Evolutionary conservation across 2,329 filamentous ascomycete genomes (phyloP).

Genomic region (Drechslerella dactyloides): DNA sequence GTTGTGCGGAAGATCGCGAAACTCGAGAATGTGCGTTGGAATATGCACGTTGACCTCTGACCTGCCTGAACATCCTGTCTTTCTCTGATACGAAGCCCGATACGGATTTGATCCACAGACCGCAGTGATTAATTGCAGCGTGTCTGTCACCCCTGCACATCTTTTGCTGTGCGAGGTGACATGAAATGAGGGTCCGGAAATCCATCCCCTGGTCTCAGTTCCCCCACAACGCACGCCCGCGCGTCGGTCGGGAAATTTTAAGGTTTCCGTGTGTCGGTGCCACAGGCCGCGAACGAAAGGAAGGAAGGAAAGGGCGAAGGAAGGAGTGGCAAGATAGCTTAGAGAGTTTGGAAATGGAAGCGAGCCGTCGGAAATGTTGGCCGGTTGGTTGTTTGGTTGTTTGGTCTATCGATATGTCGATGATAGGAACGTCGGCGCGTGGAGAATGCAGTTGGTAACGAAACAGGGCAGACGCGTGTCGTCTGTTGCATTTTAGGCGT

Average conservation of each 20-base stretch:
- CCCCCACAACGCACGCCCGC: background rate
- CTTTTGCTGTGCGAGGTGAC: background rate
- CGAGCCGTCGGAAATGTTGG: background rate
- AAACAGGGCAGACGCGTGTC: background rate
- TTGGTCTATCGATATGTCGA: background rate
- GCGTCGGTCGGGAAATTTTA: background rate
- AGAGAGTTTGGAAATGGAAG: background rate
- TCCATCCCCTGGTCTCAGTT: background rate
- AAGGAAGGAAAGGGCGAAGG: background rate
- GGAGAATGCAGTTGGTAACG: background rate
- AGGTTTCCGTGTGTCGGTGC: background rate
- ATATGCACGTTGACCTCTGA: background rate
- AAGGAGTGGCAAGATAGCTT: background rate
- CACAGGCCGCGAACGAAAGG: background rate
- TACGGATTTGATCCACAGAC: background rate
- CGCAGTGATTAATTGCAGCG: background rate
- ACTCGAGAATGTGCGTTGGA: background rate
- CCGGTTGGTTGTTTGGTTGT: background rate
- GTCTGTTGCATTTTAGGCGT: conserved; percentile 28
- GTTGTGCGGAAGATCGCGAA: background rate
- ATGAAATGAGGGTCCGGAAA: conserved; percentile 3
- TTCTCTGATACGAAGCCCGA: background rate
- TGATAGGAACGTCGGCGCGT: background rate
- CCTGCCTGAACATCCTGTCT: background rate
- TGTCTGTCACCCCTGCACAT: background rate